phyloP scores from a whole-genome alignment of 139 green algal species.

The Tetraselmis striata region DNA sequence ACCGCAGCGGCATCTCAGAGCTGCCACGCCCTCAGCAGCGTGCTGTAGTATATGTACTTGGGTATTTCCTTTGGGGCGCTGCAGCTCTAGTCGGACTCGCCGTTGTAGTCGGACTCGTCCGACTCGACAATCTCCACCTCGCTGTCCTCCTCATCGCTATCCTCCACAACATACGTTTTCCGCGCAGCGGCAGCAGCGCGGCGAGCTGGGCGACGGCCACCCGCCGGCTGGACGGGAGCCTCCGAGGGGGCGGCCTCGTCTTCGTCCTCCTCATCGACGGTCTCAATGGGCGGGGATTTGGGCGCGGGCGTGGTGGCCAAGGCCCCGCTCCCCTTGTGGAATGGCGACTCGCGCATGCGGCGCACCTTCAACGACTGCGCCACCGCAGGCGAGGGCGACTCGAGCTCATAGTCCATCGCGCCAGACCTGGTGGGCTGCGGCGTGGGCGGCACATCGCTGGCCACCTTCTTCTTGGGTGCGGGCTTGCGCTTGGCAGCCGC shows the following conservation, averaged over 20 bases:
- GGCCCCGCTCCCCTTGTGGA: slow-evolving; percentile 34
- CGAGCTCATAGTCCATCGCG: slow-evolving; percentile 21
- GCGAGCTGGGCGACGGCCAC: not conserved
- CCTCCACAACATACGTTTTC: slow-evolving; percentile 3
- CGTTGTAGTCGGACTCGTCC: not conserved
- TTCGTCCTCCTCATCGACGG: not conserved
- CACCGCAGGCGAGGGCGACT: slow-evolving; percentile 37
- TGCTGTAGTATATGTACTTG: too few relatives aligned
- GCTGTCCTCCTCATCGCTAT: slow-evolving; percentile 11
- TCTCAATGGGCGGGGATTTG: not conserved
- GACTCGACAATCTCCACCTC: slow-evolving; percentile 5
- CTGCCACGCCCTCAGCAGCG: too few relatives aligned
- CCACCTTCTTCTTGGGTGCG: slow-evolving; percentile 16
- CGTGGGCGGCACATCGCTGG: not conserved
- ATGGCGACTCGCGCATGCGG: slow-evolving; percentile 43
- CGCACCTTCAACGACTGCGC: slow-evolving; percentile 40
- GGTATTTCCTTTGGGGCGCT: too few relatives aligned
- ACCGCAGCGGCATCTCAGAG: too few relatives aligned
- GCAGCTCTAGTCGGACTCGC: not conserved
- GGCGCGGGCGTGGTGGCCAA: not conserved
- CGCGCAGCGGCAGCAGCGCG: slow-evolving; percentile 7
- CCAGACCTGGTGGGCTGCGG: not conserved
- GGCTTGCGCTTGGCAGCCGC: slow-evolving; percentile 20
- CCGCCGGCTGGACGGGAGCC: too few relatives aligned
- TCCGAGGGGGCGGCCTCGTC: not conserved